Base-by-base conservation (phyloP, 2,329 filamentous ascomycete species). In the Colletotrichum liaoningense region DNA sequence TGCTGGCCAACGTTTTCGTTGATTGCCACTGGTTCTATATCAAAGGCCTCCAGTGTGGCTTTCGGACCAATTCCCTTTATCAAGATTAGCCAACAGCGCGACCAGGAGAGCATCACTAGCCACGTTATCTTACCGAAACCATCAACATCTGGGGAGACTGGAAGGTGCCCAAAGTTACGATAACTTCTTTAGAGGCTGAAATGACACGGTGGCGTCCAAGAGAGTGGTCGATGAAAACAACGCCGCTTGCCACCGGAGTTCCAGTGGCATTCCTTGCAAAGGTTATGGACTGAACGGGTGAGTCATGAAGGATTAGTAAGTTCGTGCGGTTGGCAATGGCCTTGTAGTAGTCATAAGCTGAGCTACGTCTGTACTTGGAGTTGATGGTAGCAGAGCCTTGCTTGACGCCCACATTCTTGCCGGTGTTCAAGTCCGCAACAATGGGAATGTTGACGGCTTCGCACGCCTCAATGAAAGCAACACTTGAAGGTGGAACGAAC, bases 401-500 rank as follows among this genome's bases (percentile, higher is more conserved):
- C 73, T 79, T 79, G 22, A 79, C 75, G 24, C 78, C 78, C 2
- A 76, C 76, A 62, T 76, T 76, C n/a, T 77, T 79, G 12, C 78
- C 78, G 26, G 63, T 75, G 75, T 79, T 79, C 24, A 77, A 67
- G 42, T 79, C 78, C 28, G 76, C 19, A 42, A 79, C 77, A 30
- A 79, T 76, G 19, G 74, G 78, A 7, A 77, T 76, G 52, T 72
- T 73, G 24, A 73, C 66, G 3, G 76, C 77, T 22, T 76, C 76
- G 66, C 69, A 69, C 19, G 76, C 73, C 30, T 75, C 64, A 56
- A 79, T 78, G 69, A 79, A 81, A 33, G 74, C 79, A 4, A 77
- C 74, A 30, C 77, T 76, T 3, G 79, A 78, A 19, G 76, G 75
- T 19, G 78, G 78, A 38, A 81, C 79, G 66, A 79, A 79, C 7